phyloP scores from a whole-genome alignment of 129 eudicot species.

The Apium graveolens region DNA sequence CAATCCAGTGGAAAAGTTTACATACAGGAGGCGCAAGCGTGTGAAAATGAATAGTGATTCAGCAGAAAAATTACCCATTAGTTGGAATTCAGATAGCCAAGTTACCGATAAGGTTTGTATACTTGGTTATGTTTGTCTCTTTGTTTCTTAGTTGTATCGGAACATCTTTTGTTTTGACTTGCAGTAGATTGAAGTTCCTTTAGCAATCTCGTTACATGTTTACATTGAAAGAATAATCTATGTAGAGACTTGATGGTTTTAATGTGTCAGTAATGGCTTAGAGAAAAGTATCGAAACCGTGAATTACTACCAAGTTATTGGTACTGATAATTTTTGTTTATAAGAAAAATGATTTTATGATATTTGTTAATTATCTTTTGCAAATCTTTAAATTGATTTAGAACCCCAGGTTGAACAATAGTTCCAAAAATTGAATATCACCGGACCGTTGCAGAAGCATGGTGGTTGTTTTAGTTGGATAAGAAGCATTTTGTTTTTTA shows the following conservation, averaged over 20 bases:
- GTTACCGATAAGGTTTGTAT: constrained; percentile 13
- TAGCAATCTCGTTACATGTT: neutral
- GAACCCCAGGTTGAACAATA: neutral
- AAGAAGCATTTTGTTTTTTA: neutral
- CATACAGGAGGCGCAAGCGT: constrained; percentile 23
- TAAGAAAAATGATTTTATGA: neutral
- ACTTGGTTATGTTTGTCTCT: neutral
- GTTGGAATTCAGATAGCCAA: constrained; percentile 14
- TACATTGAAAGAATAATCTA: too few species aligned
- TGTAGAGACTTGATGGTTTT: neutral
- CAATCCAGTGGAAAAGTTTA: neutral
- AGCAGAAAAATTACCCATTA: constrained; percentile 1
- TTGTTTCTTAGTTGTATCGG: neutral
- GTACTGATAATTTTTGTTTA: neutral
- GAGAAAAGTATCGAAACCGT: neutral
- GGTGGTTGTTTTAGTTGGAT: neutral
- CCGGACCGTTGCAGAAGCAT: neutral
- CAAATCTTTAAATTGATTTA: neutral
- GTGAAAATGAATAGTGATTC: constrained; percentile 12
- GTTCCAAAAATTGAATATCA: neutral
- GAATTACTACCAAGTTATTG: neutral
- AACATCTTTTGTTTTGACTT: neutral
- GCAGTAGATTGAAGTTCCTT: neutral
- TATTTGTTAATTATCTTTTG: neutral
- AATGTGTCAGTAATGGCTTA: neutral